A percentile compares a stretch with the other conserved stretches of the same genome.
phyloP scores from a whole-genome alignment of 2,329 filamentous ascomycete species.

The Ophiocordyceps australis region DNA sequence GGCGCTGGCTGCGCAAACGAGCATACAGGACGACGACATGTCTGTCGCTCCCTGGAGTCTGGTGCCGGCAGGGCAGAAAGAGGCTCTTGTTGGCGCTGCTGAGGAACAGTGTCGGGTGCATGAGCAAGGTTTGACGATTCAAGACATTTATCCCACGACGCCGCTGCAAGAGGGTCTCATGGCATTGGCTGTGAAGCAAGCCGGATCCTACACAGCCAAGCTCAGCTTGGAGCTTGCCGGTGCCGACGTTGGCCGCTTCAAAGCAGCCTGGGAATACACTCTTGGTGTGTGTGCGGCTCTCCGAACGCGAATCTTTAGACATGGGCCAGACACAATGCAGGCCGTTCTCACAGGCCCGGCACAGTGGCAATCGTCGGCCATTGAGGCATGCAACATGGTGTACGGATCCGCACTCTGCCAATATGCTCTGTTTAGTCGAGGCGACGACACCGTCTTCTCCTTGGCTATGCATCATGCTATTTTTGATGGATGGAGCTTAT shows the following conservation, averaged over 20 bases:
- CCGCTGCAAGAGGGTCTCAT: slow-evolving; percentile 19
- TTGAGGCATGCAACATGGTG: background rate
- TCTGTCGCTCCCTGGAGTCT: too few species aligned
- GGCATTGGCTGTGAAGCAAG: slow-evolving; percentile 11
- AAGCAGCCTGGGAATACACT: slow-evolving; percentile 9
- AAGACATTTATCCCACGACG: slow-evolving; percentile 18
- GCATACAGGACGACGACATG: too few species aligned
- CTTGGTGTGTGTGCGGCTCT: slow-evolving; percentile 2
- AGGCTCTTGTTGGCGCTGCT: too few species aligned
- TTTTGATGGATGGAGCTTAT: slow-evolving; percentile 8
- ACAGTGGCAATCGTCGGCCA: background rate
- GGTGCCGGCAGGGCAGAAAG: too few species aligned
- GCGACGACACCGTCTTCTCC: slow-evolving; percentile 3
- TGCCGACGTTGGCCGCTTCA: slow-evolving; percentile 8
- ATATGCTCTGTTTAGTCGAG: background rate
- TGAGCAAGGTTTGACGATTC: slow-evolving; percentile 2
- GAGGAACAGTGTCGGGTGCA: too few species aligned
- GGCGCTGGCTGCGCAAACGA: background rate
- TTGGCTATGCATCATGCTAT: slow-evolving; percentile 7
- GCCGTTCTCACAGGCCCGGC: too few species aligned
- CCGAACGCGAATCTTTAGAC: slow-evolving; percentile 3
- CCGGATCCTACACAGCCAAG: slow-evolving; percentile 14
- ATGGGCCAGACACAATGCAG: too few species aligned
- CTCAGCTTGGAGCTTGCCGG: slow-evolving; percentile 5
- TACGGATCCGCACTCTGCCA: slow-evolving; percentile 2